These are phyloP conservation scores for Colletotrichum scovillei DNA, from an alignment of 2,329 filamentous ascomycete genomes.

Conservation along the genomic window DNA sequence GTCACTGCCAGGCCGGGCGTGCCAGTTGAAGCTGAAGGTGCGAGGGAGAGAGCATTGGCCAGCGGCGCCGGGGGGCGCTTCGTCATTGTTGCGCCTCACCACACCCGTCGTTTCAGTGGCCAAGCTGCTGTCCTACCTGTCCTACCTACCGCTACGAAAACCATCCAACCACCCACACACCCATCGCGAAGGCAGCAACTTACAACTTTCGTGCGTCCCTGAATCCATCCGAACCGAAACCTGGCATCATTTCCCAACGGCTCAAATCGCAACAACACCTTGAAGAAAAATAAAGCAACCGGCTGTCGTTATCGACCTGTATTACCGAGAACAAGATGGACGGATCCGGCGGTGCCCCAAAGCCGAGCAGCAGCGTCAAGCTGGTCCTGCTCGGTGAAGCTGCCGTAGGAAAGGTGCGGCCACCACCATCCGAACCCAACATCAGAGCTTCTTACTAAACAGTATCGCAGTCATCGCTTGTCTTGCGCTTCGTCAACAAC, in stretches of 20 bases:
- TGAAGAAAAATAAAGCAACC: background rate
- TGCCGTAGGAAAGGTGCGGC: slow-evolving; percentile 92
- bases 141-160: slow-evolving; percentile 24
- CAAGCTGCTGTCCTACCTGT: slow-evolving; percentile 30
- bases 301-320: slow-evolving; percentile 22
- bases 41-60: slow-evolving; percentile 33
- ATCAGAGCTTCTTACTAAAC: slow-evolving; percentile 27
- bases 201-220: slow-evolving; percentile 11
- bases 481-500: slow-evolving; percentile 98
- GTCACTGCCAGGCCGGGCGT: too few relatives aligned
- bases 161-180: slow-evolving; percentile 32
- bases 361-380: slow-evolving; percentile 99
- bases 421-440: background rate
- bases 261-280: background rate
- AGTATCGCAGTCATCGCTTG: slow-evolving; percentile 83
- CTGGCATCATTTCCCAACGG: background rate
- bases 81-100: slow-evolving; percentile 44
- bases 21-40: slow-evolving; percentile 4
- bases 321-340: slow-evolving; percentile 65
- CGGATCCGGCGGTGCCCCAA: slow-evolving; percentile 77
- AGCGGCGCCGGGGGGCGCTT: slow-evolving; percentile 34
- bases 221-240: slow-evolving; percentile 10
- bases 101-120: slow-evolving; percentile 33
- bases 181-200: slow-evolving; percentile 30
- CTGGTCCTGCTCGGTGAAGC: slow-evolving; percentile 97